Base-by-base conservation (phyloP, 2,329 filamentous ascomycete species). In the Colletotrichum caudatum region DNA sequence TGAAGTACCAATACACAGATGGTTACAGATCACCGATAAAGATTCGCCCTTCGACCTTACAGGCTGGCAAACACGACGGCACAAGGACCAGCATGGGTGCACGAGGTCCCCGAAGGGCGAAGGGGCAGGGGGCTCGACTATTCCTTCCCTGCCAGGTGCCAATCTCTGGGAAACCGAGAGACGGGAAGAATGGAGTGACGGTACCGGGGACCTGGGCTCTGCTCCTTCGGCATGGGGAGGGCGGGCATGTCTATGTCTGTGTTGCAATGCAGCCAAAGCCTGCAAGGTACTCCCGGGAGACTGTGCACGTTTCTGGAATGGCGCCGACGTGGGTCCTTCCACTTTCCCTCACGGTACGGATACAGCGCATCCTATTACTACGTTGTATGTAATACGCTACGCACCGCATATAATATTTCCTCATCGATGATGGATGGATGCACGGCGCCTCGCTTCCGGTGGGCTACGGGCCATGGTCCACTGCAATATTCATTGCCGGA, bases 141-240 rank as follows among this genome's bases (percentile, higher is more conserved):
- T 20, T 54, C 41, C 50, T 20, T 54, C 41, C 50, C 20, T 46
- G 41, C 29, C 53, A 20, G 35, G 53, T 61, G 33, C 44, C 14
- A 18, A 44, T 14, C 59, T 61, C 44, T 50, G 29, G 18, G 8
- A 50, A 46, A 35, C 44, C 46, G 44, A n/a, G 26, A 37, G 20
- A 37, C 46, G 20, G 44, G n/a, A 39, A 50, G 26, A 18, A 33
- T 41, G 41, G 8, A 50, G 26, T 44, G 9, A 53, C 54, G 46
- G 29, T 71, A 69, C 69, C 69, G 64, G 65, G 65, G 65, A 71
- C 65, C 66, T 64, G 69, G 69, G 65, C 69, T 64, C 44, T 35
- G 53, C 20, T 46, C 44, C n/a, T 9, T 60, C 58, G 58, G 58
- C 33, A 68, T 46, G 46, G 44, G 64, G 37, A 50, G 2, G 44